Evolutionary conservation across 192 early-diverging fungal genomes (phyloP).

Genomic region (Coemansia asiatica): DNA sequence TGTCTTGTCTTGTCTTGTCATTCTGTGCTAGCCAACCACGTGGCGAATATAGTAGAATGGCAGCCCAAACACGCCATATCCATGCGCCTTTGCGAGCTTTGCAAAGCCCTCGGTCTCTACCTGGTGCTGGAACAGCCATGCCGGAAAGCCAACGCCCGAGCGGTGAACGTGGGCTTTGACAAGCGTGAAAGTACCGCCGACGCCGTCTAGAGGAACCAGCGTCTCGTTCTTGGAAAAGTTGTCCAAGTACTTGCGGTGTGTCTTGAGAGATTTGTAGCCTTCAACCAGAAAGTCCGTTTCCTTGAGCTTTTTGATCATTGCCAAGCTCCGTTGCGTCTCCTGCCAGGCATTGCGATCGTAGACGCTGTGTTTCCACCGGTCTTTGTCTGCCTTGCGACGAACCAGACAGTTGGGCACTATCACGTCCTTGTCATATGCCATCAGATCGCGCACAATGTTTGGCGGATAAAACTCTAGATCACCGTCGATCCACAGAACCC

Average conservation of each 20-base stretch:
- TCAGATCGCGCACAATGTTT: constrained; percentile 61
- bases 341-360: constrained; percentile 74
- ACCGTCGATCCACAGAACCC: constrained; percentile 75
- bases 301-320: constrained; percentile 43
- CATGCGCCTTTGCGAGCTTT: constrained; percentile 66
- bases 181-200: constrained; percentile 68
- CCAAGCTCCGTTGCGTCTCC: constrained; percentile 61
- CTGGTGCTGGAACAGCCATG: constrained; percentile 63
- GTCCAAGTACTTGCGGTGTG: constrained; percentile 48
- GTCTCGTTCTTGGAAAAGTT: constrained; percentile 44
- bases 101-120: constrained; percentile 76
- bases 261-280: constrained; percentile 48
- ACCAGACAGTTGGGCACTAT: constrained; percentile 65
- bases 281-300: constrained; percentile 45
- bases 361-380: constrained; percentile 54
- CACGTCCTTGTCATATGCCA: constrained; percentile 65
- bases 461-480: constrained; percentile 70
- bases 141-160: constrained; percentile 64
- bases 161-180: constrained; percentile 68
- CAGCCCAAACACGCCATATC: constrained; percentile 63
- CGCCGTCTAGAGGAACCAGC: constrained; percentile 62
- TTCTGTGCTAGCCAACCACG: constrained; percentile 38
- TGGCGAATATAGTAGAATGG: constrained; percentile 67
- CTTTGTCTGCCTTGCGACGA: constrained; percentile 37
- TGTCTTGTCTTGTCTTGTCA: too few relatives aligned